Base-by-base conservation (phyloP, 1,284 basidiomycete genomes). In the Lentinula novae-zelandiae region DNA sequence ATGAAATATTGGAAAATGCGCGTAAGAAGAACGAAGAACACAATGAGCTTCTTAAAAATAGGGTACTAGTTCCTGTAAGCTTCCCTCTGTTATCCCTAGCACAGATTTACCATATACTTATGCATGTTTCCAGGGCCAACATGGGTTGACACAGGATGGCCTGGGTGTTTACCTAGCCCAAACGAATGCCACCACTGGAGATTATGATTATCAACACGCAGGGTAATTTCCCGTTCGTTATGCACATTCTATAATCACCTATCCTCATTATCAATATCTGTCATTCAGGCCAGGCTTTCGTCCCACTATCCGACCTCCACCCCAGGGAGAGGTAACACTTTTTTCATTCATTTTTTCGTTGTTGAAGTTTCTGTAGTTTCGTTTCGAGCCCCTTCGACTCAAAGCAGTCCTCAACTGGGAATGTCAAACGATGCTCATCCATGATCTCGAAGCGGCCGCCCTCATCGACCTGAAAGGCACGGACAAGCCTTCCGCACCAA, bases 161-260 rank as follows among this genome's bases (percentile, higher is more conserved):
- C 17, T 61, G 1, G 60, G 60, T 17, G 20, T 61, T 4, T 44
- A 51, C n/a, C n/a, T 50, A 5, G 60, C 60, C n/a, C 40, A 33
- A 38, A 17, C 49, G 15, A 49, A 52, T 27, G 5, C 9, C 2
- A 54, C 44, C 12, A 36, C 31, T 13, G 54, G 54, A 9, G 39
- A 42, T 44, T 58, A 62, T 44, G 60, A 62, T 44, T 58, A 8
- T 40, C 60, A 62, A 50, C 22, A 58, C 12, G 17, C 17, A 48
- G 60, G 60, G 60, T 62, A 31, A 50, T 12, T n/a, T 34, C 27
- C 12, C 36, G 5, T 34, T 40, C 15, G 3, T 27, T 31, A 9
- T 33, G 12, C 20, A 5, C 33, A 22, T 3, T 27, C 27, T 27
- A 27, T 27, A 27, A 27, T 27, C 27, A 27, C 27, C 27, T 27